A percentile compares a stretch with the other conserved stretches of the same genome.
These are phyloP conservation scores for Starmera dryadoides DNA, from an alignment of 805 yeast genomes.

Conservation along the genomic window DNA sequence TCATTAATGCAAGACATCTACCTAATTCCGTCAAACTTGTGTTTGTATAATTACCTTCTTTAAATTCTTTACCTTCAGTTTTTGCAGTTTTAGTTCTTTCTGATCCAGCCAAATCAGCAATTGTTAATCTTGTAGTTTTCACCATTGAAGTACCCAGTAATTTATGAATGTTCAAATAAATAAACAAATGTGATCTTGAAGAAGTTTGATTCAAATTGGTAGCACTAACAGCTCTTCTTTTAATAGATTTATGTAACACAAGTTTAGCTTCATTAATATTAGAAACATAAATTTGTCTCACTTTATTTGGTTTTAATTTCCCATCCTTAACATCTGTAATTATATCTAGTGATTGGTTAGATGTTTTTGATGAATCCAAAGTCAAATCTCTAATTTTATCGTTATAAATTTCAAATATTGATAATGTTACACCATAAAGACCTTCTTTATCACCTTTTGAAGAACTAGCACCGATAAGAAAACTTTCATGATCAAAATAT, in stretches of 20 bases:
- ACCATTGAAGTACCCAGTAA: conserved; percentile 15
- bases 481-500: conserved; percentile 15
- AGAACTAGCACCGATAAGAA: conserved; percentile 12
- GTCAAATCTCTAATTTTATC: conserved; percentile 36
- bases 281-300: conserved; percentile 33
- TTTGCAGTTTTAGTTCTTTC: conserved; percentile 41
- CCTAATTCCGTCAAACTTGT: conserved; percentile 44
- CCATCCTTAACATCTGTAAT: conserved; percentile 35
- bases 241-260: conserved; percentile 31
- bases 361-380: conserved; percentile 16
- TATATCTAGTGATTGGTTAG: conserved; percentile 30
- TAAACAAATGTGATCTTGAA: conserved; percentile 47
- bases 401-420: conserved; percentile 46
- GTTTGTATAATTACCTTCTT: conserved; percentile 43
- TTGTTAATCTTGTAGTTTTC: conserved; percentile 31
- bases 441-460: conserved; percentile 15
- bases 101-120: conserved; percentile 48
- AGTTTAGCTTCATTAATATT: conserved; percentile 28
- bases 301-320: conserved; percentile 35
- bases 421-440: conserved; percentile 34
- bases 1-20: conserved; percentile 36
- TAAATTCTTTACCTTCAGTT: conserved; percentile 35
- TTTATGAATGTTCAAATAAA: conserved; percentile 32
- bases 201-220: conserved; percentile 38
- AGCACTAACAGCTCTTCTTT: conserved; percentile 31